Percentiles rank a stretch among this genome's conserved stretches.
Conservation (phyloP, 768 basidiomycete genomes). For the Tulasnella sp. region DNA sequence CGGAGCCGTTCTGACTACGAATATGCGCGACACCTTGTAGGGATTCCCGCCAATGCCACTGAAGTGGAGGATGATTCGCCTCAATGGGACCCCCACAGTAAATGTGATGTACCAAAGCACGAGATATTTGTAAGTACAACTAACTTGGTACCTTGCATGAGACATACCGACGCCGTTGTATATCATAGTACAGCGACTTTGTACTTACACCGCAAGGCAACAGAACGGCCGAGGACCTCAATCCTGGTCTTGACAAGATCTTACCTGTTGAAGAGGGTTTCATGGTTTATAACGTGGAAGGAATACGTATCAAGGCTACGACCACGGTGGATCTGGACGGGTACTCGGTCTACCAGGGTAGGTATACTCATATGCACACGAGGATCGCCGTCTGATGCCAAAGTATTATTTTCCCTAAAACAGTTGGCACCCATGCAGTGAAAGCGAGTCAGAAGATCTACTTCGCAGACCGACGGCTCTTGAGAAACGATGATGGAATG, state of each 20-base stretch:
- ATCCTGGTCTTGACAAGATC: constrained; percentile 59
- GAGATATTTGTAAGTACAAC: constrained; percentile 3
- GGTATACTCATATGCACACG: constrained; percentile 23
- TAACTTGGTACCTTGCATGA: no score
- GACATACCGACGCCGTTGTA: no score
- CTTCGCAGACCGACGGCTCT: constrained; percentile 9
- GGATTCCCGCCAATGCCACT: not conserved
- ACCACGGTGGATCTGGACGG: constrained; percentile 73
- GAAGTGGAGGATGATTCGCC: constrained; percentile 30
- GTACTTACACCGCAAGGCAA: constrained; percentile 55
- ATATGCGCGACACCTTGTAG: constrained; percentile 33
- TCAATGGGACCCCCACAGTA: constrained; percentile 1
- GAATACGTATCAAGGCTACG: constrained; percentile 67
- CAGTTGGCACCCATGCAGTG: constrained; percentile 1
- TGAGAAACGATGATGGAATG: not conserved
- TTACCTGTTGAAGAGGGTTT: constrained; percentile 54
- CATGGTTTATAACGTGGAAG: constrained; percentile 64
- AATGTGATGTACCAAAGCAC: not conserved
- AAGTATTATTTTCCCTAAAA: not conserved
- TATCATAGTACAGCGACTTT: constrained; percentile 81
- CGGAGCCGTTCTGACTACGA: constrained; percentile 31
- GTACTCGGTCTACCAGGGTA: constrained; percentile 77
- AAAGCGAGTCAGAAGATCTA: constrained; percentile 5
- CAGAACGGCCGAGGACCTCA: constrained; percentile 51
- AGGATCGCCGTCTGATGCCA: not conserved